These are phyloP conservation scores for Cutaneotrichosporon cavernicola DNA, from an alignment of 1,284 basidiomycete genomes.

Conservation along the genomic window DNA sequence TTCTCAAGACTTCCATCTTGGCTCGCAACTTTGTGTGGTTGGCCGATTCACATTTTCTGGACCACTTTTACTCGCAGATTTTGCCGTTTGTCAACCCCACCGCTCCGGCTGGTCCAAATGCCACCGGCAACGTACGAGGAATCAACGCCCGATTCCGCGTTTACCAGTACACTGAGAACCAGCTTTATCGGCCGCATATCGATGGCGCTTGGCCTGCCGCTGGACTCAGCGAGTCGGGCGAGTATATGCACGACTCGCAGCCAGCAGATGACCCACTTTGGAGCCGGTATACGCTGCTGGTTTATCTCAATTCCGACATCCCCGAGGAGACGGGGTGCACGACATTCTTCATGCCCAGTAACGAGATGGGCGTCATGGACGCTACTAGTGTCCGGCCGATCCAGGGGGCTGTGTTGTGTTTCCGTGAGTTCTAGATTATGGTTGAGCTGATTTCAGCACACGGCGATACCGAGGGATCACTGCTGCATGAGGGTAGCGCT, in stretches of 20 bases:
- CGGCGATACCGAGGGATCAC: conserved; percentile 51
- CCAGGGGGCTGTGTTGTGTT: conserved; percentile 58
- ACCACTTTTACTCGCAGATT: conserved; percentile 55
- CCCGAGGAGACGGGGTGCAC: conserved; percentile 57
- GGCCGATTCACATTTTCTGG: conserved; percentile 56
- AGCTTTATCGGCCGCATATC: conserved; percentile 58
- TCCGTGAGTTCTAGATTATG: conserved; percentile 54
- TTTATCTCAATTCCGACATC: conserved; percentile 59
- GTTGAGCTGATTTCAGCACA: conserved; percentile 35
- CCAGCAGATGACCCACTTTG: conserved; percentile 50
- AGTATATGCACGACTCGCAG: conserved; percentile 59
- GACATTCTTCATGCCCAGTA: conserved; percentile 59
- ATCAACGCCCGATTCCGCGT: conserved; percentile 60
- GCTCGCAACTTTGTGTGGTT: conserved; percentile 62
- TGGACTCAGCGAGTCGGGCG: conserved; percentile 55
- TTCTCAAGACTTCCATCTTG: conserved; percentile 55
- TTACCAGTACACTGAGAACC: conserved; percentile 58
- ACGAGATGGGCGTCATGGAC: conserved; percentile 54
- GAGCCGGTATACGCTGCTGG: conserved; percentile 59
- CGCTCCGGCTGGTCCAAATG: conserved; percentile 40
- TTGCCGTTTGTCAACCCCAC: conserved; percentile 52
- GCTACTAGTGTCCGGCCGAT: conserved; percentile 58
- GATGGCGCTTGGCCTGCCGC: conserved; percentile 62
- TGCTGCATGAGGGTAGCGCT: conserved; percentile 53
- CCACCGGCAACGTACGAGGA: conserved; percentile 55